Evolutionary conservation across 2,329 filamentous ascomycete species (phyloP).

Genomic region (Fusarium pseudograminearum): DNA sequence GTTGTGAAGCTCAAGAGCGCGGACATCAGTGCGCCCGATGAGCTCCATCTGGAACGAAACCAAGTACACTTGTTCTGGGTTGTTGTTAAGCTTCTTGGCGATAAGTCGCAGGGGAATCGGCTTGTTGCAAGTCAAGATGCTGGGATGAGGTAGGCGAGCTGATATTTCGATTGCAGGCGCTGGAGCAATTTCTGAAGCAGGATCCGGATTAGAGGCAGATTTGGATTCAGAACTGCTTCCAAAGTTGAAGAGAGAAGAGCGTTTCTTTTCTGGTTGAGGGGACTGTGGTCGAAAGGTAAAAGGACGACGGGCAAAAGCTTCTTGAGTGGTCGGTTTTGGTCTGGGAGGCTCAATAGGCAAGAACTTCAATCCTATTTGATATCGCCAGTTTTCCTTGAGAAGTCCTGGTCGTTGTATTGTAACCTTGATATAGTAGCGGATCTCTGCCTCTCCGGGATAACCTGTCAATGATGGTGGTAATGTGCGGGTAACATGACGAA

Average conservation of each 20-base stretch:
- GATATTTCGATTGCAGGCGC: slow-evolving; percentile 79
- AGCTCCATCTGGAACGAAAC: slow-evolving; percentile 85
- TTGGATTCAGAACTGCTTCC: slow-evolving; percentile 49
- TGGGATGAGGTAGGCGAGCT: slow-evolving; percentile 85
- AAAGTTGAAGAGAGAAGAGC: slow-evolving; percentile 69
- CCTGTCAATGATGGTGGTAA: slow-evolving; percentile 91
- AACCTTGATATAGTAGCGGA: slow-evolving; percentile 95
- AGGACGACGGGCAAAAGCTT: slow-evolving; percentile 84
- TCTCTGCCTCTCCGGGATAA: slow-evolving; percentile 87
- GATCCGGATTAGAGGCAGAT: slow-evolving; percentile 38
- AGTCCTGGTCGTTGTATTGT: slow-evolving; percentile 90
- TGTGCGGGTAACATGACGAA: slow-evolving; percentile 82
- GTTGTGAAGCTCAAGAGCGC: slow-evolving; percentile 79
- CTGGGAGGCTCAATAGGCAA: slow-evolving; percentile 92
- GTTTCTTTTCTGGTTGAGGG: slow-evolving; percentile 59
- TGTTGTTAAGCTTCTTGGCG: slow-evolving; percentile 78
- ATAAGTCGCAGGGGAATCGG: slow-evolving; percentile 84
- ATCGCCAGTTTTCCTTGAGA: slow-evolving; percentile 89
- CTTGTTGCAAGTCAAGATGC: slow-evolving; percentile 90
- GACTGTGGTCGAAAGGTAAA: slow-evolving; percentile 66
- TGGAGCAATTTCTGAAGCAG: slow-evolving; percentile 48
- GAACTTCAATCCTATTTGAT: slow-evolving; percentile 79
- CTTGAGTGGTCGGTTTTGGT: slow-evolving; percentile 73
- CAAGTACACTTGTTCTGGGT: slow-evolving; percentile 77
- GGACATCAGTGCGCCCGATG: slow-evolving; percentile 81